Percentiles rank a stretch among this genome's conserved stretches.
phyloP scores from a whole-genome alignment of 202 grass and related monocot species.

The Musa balbisiana region DNA sequence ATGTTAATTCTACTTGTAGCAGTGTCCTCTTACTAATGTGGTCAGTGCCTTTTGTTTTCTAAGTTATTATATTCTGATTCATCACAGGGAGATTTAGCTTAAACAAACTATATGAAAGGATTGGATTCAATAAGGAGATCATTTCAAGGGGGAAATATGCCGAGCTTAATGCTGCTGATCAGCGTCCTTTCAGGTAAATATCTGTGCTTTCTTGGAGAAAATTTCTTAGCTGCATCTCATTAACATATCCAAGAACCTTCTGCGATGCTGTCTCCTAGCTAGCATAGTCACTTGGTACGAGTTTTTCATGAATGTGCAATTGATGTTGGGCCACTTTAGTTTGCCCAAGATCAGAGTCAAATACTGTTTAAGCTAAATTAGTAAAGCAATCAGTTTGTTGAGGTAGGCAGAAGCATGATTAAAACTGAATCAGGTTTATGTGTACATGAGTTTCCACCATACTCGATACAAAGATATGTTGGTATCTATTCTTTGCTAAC shows the following conservation, averaged over 20 bases:
- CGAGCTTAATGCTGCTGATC: constrained; percentile 69
- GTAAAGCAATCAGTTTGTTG: too few species aligned
- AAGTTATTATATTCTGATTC: neutral
- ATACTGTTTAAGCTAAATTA: too few species aligned
- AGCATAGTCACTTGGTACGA: neutral
- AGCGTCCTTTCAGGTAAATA: constrained; percentile 66
- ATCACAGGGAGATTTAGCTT: constrained; percentile 74
- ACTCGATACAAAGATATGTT: too few species aligned
- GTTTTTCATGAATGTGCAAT: neutral
- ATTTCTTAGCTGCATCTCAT: neutral
- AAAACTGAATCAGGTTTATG: too few species aligned
- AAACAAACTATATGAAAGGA: constrained; percentile 83
- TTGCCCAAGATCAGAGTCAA: too few species aligned
- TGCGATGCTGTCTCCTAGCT: neutral
- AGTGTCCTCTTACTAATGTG: too few species aligned
- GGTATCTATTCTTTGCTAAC: too few species aligned
- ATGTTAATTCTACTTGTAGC: neutral
- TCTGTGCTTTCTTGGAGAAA: neutral
- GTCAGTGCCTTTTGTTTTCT: neutral
- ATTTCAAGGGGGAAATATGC: constrained; percentile 80
- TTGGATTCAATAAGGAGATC: constrained; percentile 86
- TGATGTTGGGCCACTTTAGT: too few species aligned
- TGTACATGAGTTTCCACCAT: too few species aligned
- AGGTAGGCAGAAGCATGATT: too few species aligned
- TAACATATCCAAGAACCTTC: neutral